Base-by-base conservation (phyloP, 495 filamentous ascomycete genomes). In the Hypoxylon intermedium region DNA sequence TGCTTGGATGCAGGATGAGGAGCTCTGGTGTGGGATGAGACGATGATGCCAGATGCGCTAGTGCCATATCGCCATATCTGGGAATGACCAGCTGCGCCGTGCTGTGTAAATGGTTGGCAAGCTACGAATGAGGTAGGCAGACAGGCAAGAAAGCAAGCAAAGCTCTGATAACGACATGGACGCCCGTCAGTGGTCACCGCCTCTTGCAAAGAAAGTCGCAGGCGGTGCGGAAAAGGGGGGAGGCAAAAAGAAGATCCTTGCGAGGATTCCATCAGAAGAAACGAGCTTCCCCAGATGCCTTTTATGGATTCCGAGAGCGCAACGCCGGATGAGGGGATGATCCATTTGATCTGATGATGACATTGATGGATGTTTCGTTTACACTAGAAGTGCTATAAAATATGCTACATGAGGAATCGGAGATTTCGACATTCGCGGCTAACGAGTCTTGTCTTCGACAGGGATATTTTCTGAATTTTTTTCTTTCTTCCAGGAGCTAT, bases 341-440 rank as follows among this genome's bases (percentile, higher is more conserved):
- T 38, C 48, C 30, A 63, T 46, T 54, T 59, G 54, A 59, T 59
- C 55, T 59, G 61, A 65, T 58, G 61, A 65, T 65, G 43, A 53
- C 52, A 26, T 53, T 64, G 45, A 48, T 49, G 12, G 41, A 44
- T 50, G n/a, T 15, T 30, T 23, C 45, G 30, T 48, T 46, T 46
- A 37, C 9, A 24, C n/a, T 9, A 16, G 38, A 21, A 19, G 6
- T 19, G 30, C 9, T 7, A 11, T 12, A 12, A 5, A 33, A 28
- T 28, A 33, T 11, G 11, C 15, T 18, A 55, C 43, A 26, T 7
- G 7, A 26, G 49, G 38, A 47, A 65, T 60, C 62, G 62, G 62
- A 55, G 62, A 65, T 65, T 65, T 65, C 56, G 51, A 65, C 62
- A 65, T 60, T 60, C 62, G 62, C 62, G 62, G 62, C 62, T 65